Conservation (phyloP, 805 yeast species). For the Lipomyces yamadae region DNA sequence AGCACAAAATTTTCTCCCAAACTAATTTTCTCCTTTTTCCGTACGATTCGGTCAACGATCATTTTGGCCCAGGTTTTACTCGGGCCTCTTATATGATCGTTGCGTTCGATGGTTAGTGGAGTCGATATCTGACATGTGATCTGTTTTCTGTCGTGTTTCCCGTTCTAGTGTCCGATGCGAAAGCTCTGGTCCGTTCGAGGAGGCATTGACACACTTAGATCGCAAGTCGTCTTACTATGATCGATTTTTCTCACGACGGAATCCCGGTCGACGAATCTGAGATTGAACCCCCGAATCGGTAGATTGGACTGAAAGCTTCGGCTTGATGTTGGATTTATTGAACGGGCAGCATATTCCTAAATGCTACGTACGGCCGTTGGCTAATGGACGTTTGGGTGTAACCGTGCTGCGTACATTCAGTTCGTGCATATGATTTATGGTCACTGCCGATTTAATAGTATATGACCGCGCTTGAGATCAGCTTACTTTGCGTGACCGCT, state of each 20-base stretch:
- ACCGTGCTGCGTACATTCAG: conserved; percentile 96
- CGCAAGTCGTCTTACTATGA: conserved; percentile 7
- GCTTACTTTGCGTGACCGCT: not conserved
- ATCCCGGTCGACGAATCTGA: conserved; percentile 97
- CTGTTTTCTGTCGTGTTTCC: conserved; percentile 8
- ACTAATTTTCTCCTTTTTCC: not conserved
- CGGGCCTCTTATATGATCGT: conserved; percentile 17
- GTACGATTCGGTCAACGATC: conserved; percentile 29
- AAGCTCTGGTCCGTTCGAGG: conserved; percentile 4
- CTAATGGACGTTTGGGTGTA: conserved; percentile 98
- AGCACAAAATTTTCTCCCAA: not conserved
- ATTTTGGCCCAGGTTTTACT: conserved; percentile 24
- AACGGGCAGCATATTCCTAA: conserved; percentile 98
- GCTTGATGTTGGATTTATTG: conserved; percentile 52
- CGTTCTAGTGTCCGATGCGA: conserved; percentile 2
- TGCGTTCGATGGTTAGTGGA: conserved; percentile 37
- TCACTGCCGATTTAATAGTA: not conserved
- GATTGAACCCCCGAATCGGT: conserved; percentile 50
- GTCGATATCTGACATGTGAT: conserved; percentile 20
- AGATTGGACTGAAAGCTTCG: conserved; percentile 1
- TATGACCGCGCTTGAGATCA: not conserved
- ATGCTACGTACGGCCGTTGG: conserved; percentile 95
- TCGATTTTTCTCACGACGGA: conserved; percentile 42
- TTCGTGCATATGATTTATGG: conserved; percentile 9
- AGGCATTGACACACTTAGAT: not conserved